Conservation (phyloP, 106 monocot genomes). For the Apostasia ramifera region DNA sequence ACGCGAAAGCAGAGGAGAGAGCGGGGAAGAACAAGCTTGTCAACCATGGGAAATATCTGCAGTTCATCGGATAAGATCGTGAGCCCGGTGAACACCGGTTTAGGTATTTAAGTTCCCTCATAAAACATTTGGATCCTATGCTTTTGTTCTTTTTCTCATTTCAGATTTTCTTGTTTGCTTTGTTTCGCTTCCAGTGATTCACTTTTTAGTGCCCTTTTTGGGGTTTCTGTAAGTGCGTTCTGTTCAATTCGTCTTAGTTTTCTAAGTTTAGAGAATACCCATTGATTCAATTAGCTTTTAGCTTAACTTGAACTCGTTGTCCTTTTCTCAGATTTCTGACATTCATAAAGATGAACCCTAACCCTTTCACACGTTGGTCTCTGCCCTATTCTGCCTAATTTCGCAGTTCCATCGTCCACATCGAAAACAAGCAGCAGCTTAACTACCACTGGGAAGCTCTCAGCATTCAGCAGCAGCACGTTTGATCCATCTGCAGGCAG, state of each 20-base stretch:
- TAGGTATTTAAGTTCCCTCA: background rate
- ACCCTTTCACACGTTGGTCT: background rate
- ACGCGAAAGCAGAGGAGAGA: background rate
- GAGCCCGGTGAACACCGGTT: background rate
- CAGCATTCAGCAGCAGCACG: constrained; percentile 30
- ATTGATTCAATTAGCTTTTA: no score
- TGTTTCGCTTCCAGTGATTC: background rate
- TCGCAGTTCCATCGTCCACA: background rate
- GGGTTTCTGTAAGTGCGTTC: no score
- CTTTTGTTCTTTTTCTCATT: background rate
- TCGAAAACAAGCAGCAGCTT: constrained; percentile 24
- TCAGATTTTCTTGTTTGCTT: background rate
- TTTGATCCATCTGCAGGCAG: constrained; percentile 23
- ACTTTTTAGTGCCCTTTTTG: no score
- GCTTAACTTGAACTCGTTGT: no score
- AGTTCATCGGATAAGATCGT: background rate
- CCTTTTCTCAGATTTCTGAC: no score
- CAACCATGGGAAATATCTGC: constrained; percentile 4
- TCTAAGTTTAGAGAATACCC: no score
- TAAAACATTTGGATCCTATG: background rate
- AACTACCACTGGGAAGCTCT: constrained; percentile 22
- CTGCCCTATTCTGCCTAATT: background rate
- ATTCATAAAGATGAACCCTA: no score
- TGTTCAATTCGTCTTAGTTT: no score
- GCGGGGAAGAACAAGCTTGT: background rate